Percentiles rank a stretch among this genome's conserved stretches.
phyloP scores from a whole-genome alignment of 352 stramenopile genomes.

The Pythium coloratum region DNA sequence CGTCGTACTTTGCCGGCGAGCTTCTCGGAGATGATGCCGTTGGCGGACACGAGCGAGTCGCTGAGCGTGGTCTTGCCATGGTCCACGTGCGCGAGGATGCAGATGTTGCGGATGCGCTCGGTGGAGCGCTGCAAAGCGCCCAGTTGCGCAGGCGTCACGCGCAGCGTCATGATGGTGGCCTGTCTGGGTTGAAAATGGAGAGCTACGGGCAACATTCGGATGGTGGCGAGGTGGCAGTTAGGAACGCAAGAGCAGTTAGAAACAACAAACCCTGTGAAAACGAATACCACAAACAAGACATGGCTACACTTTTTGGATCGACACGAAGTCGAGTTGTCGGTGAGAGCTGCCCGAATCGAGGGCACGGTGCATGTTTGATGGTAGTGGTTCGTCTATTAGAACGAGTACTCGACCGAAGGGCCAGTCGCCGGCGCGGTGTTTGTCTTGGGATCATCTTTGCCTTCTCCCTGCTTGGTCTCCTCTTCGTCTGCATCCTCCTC shows the following conservation, averaged over 20 bases:
- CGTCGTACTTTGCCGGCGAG: conserved; percentile 83
- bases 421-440: not conserved
- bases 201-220: not conserved
- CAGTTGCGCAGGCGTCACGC: conserved; percentile 57
- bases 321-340: not conserved
- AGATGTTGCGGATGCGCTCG: conserved; percentile 92
- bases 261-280: not conserved
- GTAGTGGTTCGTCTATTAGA: conserved; percentile 9
- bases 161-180: conserved; percentile 21
- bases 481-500: conserved; percentile 42
- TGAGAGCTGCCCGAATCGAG: too few relatives aligned
- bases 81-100: conserved; percentile 95
- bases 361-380: too few relatives aligned
- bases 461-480: conserved; percentile 31
- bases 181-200: conserved; percentile 5
- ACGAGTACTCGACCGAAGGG: conserved; percentile 27
- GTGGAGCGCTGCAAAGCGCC: conserved; percentile 65
- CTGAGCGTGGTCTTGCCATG: conserved; percentile 92
- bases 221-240: not conserved
- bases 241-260: conserved; percentile 1
- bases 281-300: not conserved
- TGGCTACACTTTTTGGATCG: not conserved
- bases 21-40: conserved; percentile 97
- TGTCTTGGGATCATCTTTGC: not conserved
- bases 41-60: conserved; percentile 95